Evolutionary conservation across 495 filamentous ascomycete species (phyloP).

Genomic region (Pyrenopolyporus hunteri): DNA sequence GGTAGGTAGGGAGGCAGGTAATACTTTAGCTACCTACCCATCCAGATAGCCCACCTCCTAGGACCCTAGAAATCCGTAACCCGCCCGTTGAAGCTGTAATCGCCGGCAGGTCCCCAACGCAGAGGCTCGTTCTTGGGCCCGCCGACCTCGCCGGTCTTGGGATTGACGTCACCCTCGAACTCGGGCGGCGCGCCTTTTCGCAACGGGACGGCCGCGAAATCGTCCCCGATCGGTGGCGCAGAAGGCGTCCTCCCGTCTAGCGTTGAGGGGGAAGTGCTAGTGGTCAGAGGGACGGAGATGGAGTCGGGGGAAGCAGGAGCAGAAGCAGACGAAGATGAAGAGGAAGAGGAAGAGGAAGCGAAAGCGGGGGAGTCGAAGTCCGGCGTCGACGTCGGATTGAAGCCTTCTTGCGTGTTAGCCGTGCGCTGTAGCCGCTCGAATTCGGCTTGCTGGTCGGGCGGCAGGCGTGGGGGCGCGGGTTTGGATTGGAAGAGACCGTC

Average conservation of each 20-base stretch:
- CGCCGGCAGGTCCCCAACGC: constrained; percentile 78
- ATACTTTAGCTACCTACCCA: too few relatives aligned
- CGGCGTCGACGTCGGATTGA: constrained; percentile 40
- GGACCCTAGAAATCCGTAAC: constrained; percentile 94
- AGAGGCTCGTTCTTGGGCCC: constrained; percentile 98
- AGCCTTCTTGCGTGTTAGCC: constrained; percentile 49
- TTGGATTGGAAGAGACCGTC: constrained; percentile 47
- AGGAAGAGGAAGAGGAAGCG: not conserved
- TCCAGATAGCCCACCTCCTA: not conserved
- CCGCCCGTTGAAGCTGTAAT: constrained; percentile 96
- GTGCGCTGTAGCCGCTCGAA: constrained; percentile 83
- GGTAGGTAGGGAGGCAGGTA: too few relatives aligned
- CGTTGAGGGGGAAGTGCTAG: not conserved
- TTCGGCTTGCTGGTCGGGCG: constrained; percentile 87
- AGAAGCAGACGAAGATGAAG: constrained; percentile 37
- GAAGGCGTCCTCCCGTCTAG: not conserved
- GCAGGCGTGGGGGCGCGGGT: constrained; percentile 82
- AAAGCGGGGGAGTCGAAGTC: constrained; percentile 24
- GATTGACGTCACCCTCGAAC: constrained; percentile 92
- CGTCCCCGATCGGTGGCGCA: constrained; percentile 2
- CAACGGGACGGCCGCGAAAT: constrained; percentile 32
- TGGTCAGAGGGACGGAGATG: not conserved
- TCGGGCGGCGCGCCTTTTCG: constrained; percentile 76
- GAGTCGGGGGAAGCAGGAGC: constrained; percentile 21
- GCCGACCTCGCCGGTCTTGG: constrained; percentile 93